Evolutionary conservation across 768 basidiomycete species (phyloP), one percentile per base, ranked within the genome.

Genomic region (Psilocybe subaeruginosa): DNA sequence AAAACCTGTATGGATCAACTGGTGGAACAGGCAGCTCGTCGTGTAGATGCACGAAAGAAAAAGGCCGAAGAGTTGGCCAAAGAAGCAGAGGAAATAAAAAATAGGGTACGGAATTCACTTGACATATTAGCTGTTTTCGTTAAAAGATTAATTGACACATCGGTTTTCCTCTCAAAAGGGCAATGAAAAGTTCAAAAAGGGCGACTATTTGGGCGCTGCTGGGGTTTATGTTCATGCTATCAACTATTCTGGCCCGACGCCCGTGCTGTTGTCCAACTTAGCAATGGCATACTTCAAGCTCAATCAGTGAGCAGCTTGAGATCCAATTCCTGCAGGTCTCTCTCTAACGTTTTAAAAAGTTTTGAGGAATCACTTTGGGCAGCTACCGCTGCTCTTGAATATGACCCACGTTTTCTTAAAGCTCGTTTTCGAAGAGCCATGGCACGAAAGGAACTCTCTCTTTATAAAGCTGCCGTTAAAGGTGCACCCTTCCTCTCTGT

Each of bases 371-470:
- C 76, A 12, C 73, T 76, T 61, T 67, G 66, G 43, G 75, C 74
- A n/a, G 70, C 75, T 8, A 70, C 70, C 0, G 62, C 66, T n/a
- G 77, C 77, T 3, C 68, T 80, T 30, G 47, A 69, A 33, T 66
- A 70, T 47, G 74, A 78, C 41, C 78, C 78, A 3, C 64, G 62
- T 29, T 70, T 72, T 61, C 60, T 69, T 27, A 78, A 80, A 57
- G 76, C 78, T 37, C 74, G 78, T 14, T 80, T 71, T 64, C 76
- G 77, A 30, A 73, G 77, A 55, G 79, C 76, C 3, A 53, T 78
- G 50, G 77, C 78, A 8, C 68, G 78, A 45, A 78, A 74, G 63
- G 70, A 54, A 17, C 54, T 58, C 3, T 58, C 58, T 0, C 56
- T 68, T 41, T 70, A 71, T 31, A 64, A 59, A 53, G 71, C 67